phyloP scores from a whole-genome alignment of 2,329 filamentous ascomycete species.

The Monilinia laxa region DNA sequence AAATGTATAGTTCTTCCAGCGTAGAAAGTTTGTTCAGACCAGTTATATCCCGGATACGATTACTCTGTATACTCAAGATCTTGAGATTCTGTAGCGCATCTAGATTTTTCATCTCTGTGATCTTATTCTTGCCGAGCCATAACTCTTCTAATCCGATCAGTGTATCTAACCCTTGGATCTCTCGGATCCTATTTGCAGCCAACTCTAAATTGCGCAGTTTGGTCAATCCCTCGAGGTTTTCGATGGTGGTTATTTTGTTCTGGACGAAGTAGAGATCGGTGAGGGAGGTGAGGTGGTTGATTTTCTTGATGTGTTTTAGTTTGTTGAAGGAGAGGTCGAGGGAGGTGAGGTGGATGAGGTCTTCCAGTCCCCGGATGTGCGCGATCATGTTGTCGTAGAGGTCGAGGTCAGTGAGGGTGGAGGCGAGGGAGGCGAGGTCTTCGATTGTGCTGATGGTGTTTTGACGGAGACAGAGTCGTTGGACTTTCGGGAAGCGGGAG shows the following conservation, averaged over 20 bases:
- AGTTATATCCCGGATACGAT: constrained; percentile 77
- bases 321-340: constrained; percentile 98
- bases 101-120: constrained; percentile 77
- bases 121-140: constrained; percentile 97
- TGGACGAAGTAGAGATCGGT: constrained; percentile 89
- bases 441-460: constrained; percentile 83
- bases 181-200: constrained; percentile 85
- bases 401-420: constrained; percentile 78
- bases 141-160: constrained; percentile 79
- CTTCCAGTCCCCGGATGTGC: constrained; percentile 80
- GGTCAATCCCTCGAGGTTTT: constrained; percentile 73
- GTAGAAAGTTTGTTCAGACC: constrained; percentile 71
- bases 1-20: constrained; percentile 92
- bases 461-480: constrained; percentile 84
- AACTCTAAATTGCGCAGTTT: constrained; percentile 83
- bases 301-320: constrained; percentile 94
- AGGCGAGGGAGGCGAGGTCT: constrained; percentile 64
- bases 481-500: constrained; percentile 75
- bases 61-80: constrained; percentile 92
- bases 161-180: constrained; percentile 80
- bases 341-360: constrained; percentile 69
- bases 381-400: constrained; percentile 95
- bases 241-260: constrained; percentile 88
- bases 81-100: constrained; percentile 73
- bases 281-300: constrained; percentile 73